Evolutionary conservation across 768 basidiomycete species (phyloP).

Genomic region (Cystobasidium onofrii): DNA sequence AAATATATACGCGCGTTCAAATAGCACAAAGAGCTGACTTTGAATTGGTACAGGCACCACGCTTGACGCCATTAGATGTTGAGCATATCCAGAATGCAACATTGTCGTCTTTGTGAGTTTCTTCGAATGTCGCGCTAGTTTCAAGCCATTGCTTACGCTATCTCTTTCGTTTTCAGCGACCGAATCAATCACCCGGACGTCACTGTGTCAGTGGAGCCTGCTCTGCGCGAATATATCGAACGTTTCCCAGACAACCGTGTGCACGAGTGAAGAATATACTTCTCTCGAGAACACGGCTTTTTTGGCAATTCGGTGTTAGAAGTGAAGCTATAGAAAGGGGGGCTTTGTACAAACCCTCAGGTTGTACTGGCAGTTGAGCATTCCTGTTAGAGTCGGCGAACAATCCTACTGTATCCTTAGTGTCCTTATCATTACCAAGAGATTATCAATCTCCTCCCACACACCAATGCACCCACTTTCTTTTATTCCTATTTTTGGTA

Average conservation of each 20-base stretch:
- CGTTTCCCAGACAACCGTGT: constrained; percentile 21
- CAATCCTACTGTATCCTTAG: neutral
- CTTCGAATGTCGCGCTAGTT: neutral
- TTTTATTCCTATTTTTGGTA: neutral
- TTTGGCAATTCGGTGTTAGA: too few species aligned
- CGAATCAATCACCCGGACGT: constrained; percentile 7
- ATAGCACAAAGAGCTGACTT: neutral
- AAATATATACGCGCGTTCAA: neutral
- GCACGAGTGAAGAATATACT: constrained; percentile 9
- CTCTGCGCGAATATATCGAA: constrained; percentile 24
- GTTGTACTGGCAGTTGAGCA: neutral
- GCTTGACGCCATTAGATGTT: neutral
- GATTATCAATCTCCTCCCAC: neutral
- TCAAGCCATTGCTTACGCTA: neutral
- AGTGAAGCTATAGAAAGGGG: neutral
- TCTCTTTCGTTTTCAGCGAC: neutral
- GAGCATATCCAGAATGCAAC: constrained; percentile 1
- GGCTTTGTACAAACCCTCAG: neutral
- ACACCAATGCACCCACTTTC: neutral
- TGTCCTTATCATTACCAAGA: neutral
- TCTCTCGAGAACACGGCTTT: too few species aligned
- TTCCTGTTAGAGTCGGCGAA: neutral
- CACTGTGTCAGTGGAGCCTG: neutral
- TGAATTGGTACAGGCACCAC: neutral
- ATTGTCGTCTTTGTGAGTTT: neutral